These are phyloP conservation scores for Pseudogymnoascus sp. DNA, from an alignment of 2,329 filamentous ascomycete species.

Conservation along the genomic window DNA sequence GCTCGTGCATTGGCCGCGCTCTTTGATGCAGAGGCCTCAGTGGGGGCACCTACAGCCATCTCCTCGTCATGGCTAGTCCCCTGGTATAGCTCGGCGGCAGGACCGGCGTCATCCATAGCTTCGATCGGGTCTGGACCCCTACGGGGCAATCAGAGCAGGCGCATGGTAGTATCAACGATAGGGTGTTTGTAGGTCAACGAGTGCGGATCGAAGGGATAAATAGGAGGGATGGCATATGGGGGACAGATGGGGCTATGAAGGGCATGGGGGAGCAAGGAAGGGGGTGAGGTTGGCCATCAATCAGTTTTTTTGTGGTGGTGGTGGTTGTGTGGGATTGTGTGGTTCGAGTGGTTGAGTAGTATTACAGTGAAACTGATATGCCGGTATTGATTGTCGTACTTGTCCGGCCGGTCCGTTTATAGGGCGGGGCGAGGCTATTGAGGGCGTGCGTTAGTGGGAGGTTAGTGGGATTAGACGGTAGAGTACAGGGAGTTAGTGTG, in stretches of 20 bases:
- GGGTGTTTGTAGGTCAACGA: background rate
- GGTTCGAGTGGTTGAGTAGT: background rate
- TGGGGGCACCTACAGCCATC: background rate
- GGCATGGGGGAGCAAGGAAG: background rate
- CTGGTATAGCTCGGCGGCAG: background rate
- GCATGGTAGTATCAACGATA: background rate
- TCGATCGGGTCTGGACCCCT: background rate
- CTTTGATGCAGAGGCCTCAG: slow-evolving; percentile 22
- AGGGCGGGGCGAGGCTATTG: background rate
- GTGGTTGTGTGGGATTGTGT: background rate
- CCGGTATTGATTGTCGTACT: background rate
- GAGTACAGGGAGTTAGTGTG: background rate
- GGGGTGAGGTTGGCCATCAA: background rate
- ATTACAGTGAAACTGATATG: slow-evolving; percentile 6
- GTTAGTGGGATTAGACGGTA: background rate
- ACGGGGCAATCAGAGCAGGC: background rate
- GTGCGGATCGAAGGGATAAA: background rate
- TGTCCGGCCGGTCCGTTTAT: background rate
- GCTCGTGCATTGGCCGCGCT: slow-evolving; percentile 27
- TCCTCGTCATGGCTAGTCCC: background rate
- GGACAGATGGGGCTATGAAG: background rate
- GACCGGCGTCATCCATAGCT: background rate
- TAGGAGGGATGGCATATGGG: background rate
- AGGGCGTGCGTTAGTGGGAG: background rate
- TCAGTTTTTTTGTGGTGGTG: background rate